Evolutionary conservation across 768 basidiomycete genomes (phyloP), one percentile per base, ranked within the genome.

Genomic region (Termitomyces sp.): DNA sequence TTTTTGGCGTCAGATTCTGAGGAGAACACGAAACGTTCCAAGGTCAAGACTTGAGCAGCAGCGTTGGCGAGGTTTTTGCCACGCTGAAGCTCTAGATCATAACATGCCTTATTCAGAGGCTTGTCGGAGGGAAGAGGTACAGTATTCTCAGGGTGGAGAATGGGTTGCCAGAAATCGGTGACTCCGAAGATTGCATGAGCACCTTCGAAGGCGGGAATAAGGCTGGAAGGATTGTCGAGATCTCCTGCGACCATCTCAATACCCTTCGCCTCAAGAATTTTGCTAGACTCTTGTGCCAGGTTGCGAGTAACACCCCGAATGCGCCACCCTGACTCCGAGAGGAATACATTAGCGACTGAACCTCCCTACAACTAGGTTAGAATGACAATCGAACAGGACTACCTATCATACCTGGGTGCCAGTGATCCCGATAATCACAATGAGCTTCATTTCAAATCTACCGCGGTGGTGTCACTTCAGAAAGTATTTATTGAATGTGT

Each of bases 81-180:
- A 9, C 50, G 56, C 21, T 25, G 43, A 45, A 57, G 16, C 34
- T 57, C 56, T n/a, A 57, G 44, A 34, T 57, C 50, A 32, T 52
- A 46, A 40, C 56, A 57, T 10, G 43, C 50, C 16, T 52, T 4
- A 14, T 30, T 21, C 17, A 50, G 40, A 47, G 47, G 39, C 27
- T 42, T 21, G 2, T 19, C 48, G 0, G 34, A 7, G 35, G 40
- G 28, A 21, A 52, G 50, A 37, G 48, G 30, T 17, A 40, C 25
- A 3, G 56, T 17, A 25, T 23, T 39, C 3, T 46, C 35, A 28
- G 35, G 49, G 14, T 44, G 40, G 6, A 52, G 16, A 19, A 57
- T 16, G 25, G 56, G 56, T 32, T 57, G 56, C 56, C 56, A 57
- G 32, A 57, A 57, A 34, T 57, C 50, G n/a, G 56, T 57, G 35